Evolutionary conservation across 768 basidiomycete species (phyloP), one percentile per base, ranked within the genome.

Genomic region (Tulasnella sp.): DNA sequence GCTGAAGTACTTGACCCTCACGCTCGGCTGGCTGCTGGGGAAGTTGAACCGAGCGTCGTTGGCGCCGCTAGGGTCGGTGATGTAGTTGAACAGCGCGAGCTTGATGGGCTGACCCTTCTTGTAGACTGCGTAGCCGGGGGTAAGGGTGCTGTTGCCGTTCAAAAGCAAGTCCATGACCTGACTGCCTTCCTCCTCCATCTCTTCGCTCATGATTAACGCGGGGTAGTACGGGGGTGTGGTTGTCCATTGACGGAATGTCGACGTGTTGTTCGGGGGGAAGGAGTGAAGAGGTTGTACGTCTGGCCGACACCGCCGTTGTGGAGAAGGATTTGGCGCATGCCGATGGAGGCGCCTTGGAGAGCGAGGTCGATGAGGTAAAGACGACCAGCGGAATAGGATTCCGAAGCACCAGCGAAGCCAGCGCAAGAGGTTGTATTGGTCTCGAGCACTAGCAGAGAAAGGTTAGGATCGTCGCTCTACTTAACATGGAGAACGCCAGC

Each of bases 181-280:
- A 0, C 83, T 85, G 83, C 90, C 90, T 57, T 88, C 88, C 70
- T 87, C 85, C 23, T 92, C 93, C 46, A 95, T 86, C 4, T 87
- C 86, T 83, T 95, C 93, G 0, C 93, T 88, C 57, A 92, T 85
- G 80, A 91, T 86, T 35, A 96, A 84, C 0, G 90, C 87, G 0
- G 93, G 87, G 83, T 94, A 95, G 85, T 92, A 93, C 69, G 91
- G 84, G 0, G 91, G 88, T 2, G 92, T 92, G 55, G 92, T 86
- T 0, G 91, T 92, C 92, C 93, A 94, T 83, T 91, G 85, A 79
- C 88, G 87, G 83, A 86, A 89, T 0, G 80, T 0, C 89, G 87
- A 80, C 89, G 86, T 80, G 90, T 91, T n/a, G 84, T 82, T 82
- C 9, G 87, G 88, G 2, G 88, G 88, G n/a, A n/a, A 0, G 88